Evolutionary conservation across 371 early-diverging fungal species (phyloP).

Genomic region (Thermomucor indicae-seudaticae): DNA sequence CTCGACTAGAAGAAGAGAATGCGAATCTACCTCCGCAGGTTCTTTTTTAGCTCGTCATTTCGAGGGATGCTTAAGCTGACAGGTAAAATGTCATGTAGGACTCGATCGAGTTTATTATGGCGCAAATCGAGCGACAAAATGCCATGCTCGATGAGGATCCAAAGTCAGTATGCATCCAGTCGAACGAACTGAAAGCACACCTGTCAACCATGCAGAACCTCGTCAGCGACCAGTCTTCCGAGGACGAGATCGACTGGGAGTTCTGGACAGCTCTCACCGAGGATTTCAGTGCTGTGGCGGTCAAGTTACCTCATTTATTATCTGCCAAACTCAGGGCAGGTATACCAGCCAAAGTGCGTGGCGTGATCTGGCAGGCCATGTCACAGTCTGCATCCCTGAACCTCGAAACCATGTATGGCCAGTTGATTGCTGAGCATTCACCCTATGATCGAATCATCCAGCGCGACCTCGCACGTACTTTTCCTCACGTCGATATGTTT

Average conservation of each 20-base stretch:
- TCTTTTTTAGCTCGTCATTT: not conserved
- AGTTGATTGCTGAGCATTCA: conserved; percentile 73
- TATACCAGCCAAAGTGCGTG: conserved; percentile 81
- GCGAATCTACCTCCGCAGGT: conserved; percentile 36
- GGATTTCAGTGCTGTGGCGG: conserved; percentile 69
- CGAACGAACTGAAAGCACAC: conserved; percentile 49
- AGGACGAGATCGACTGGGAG: conserved; percentile 75
- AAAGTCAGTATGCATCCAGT: conserved; percentile 51
- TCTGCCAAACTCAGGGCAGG: conserved; percentile 75
- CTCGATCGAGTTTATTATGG: conserved; percentile 49
- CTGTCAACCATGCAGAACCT: conserved; percentile 48
- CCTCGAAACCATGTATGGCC: conserved; percentile 81
- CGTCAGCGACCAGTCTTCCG: conserved; percentile 19
- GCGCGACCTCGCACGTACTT: conserved; percentile 89
- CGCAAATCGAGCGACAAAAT: conserved; percentile 54
- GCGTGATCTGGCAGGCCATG: conserved; percentile 94
- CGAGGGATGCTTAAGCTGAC: not conserved
- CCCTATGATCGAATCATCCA: conserved; percentile 87
- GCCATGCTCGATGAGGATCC: conserved; percentile 53
- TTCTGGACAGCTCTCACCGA: conserved; percentile 91
- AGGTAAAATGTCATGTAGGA: conserved; percentile 15
- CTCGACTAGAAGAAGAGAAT: conserved; percentile 40
- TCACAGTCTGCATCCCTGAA: conserved; percentile 70
- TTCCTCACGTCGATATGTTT: conserved; percentile 86
- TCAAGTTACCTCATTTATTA: conserved; percentile 58